phyloP scores from a whole-genome alignment of 768 basidiomycete species.

The Kwoniella dendrophila region DNA sequence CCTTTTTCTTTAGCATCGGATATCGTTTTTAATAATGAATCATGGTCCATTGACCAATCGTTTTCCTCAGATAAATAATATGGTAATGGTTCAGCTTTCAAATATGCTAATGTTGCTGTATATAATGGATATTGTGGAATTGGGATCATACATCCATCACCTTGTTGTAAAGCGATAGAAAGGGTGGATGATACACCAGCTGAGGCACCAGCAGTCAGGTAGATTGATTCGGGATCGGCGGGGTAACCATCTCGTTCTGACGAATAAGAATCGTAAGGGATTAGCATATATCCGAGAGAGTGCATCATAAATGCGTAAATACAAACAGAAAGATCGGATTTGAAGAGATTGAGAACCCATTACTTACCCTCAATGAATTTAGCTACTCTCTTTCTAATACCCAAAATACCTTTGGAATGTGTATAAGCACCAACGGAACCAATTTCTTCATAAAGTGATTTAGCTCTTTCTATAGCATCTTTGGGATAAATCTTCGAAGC shows the following conservation, averaged over 20 bases:
- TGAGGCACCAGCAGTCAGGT: conserved; percentile 92
- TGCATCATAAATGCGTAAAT: too few species aligned
- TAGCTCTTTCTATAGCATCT: conserved; percentile 82
- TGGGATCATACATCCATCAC: conserved; percentile 66
- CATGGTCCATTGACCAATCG: conserved; percentile 78
- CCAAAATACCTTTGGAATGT: conserved; percentile 87
- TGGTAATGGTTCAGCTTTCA: conserved; percentile 74
- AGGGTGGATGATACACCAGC: conserved; percentile 73
- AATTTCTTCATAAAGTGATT: conserved; percentile 77
- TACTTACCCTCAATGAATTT: conserved; percentile 79
- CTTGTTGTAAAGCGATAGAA: conserved; percentile 46
- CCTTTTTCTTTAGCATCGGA: conserved; percentile 67
- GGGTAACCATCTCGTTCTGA: conserved; percentile 90
- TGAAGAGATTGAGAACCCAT: background rate
- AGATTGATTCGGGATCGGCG: conserved; percentile 79
- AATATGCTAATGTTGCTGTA: conserved; percentile 88
- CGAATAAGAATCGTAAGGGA: background rate
- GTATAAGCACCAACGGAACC: conserved; percentile 94
- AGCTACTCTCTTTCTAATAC: conserved; percentile 84
- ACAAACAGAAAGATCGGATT: conserved; percentile 1
- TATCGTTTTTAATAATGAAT: conserved; percentile 69
- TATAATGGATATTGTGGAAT: conserved; percentile 99
- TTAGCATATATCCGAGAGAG: background rate
- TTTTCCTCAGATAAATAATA: conserved; percentile 84
- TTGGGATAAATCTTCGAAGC: conserved; percentile 72